Conservation (phyloP, 495 filamentous ascomycete species). For the Neurospora terricola region DNA sequence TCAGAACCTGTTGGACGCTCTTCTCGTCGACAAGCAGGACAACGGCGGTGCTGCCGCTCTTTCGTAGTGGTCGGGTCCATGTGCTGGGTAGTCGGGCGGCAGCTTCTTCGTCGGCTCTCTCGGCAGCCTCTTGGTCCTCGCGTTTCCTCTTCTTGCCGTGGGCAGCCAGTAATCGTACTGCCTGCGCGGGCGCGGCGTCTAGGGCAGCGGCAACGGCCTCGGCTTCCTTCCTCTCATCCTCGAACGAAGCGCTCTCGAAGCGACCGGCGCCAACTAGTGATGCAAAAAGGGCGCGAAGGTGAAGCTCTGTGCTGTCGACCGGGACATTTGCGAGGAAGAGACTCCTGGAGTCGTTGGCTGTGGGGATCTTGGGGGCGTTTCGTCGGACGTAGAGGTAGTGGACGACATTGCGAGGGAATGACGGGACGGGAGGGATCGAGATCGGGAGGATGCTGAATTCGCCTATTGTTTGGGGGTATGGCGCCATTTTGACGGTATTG, state of each 20-base stretch:
- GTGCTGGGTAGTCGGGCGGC: conserved; percentile 49
- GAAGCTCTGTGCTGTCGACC: conserved; percentile 66
- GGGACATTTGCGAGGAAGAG: conserved; percentile 86
- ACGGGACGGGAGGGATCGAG: conserved; percentile 50
- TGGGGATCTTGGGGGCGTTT: conserved; percentile 68
- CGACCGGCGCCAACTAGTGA: conserved; percentile 59
- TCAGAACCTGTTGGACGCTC: conserved; percentile 61
- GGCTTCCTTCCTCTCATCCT: conserved; percentile 32
- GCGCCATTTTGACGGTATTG: conserved; percentile 20
- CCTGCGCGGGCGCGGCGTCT: conserved; percentile 28
- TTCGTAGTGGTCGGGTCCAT: conserved; percentile 66
- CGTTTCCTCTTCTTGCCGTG: conserved; percentile 62
- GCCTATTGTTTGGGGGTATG: conserved; percentile 18
- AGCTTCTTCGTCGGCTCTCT: conserved; percentile 43
- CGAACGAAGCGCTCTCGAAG: conserved; percentile 68
- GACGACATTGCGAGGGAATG: conserved; percentile 46
- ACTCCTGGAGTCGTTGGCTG: conserved; percentile 58
- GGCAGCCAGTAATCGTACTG: conserved; percentile 27
- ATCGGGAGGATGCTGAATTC: conserved; percentile 46
- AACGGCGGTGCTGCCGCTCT: conserved; percentile 66
- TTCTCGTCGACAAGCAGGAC: conserved; percentile 74
- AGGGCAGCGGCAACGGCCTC: conserved; percentile 8
- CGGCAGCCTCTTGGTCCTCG: conserved; percentile 38
- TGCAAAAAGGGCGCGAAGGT: conserved; percentile 65
- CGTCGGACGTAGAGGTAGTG: conserved; percentile 84